Evolutionary conservation across 2,329 filamentous ascomycete genomes (phyloP).

Genomic region (Anisogramma anomala): DNA sequence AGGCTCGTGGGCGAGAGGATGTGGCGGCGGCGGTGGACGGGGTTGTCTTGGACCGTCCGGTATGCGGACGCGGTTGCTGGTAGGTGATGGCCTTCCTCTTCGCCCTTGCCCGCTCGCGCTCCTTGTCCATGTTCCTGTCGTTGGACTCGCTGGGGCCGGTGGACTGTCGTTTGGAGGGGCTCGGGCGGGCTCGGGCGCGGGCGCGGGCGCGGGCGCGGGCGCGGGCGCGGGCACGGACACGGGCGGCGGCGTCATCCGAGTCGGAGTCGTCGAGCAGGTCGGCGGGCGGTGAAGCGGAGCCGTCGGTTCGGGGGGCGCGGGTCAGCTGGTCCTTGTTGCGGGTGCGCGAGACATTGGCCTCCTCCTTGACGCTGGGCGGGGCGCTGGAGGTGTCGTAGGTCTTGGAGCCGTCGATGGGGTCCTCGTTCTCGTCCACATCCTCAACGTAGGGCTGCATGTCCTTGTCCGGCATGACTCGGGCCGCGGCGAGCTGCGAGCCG

Average conservation of each 20-base stretch:
- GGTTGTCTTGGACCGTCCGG: constrained; percentile 24
- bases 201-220: constrained; percentile 24
- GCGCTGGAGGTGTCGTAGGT: constrained; percentile 38
- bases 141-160: constrained; percentile 22
- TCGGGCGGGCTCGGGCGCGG: constrained; percentile 21
- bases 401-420: constrained; percentile 27
- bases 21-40: constrained; percentile 11
- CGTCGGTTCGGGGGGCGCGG: constrained; percentile 20
- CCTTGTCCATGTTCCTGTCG: constrained; percentile 19
- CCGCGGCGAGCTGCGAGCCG: too few species aligned
- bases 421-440: constrained; percentile 39
- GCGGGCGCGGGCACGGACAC: constrained; percentile 15
- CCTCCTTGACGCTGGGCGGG: constrained; percentile 34
- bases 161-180: constrained; percentile 23
- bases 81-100: constrained; percentile 12
- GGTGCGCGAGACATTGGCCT: constrained; percentile 40
- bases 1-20: constrained; percentile 28
- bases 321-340: constrained; percentile 27
- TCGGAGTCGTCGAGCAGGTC: constrained; percentile 31
- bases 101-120: constrained; percentile 22
- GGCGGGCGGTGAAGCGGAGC: constrained; percentile 24
- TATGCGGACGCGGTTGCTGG: constrained; percentile 12
- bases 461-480: constrained; percentile 31
- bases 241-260: constrained; percentile 31
- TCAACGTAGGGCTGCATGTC: constrained; percentile 34